Conservation (phyloP, 2,329 filamentous ascomycete genomes). For the Colletotrichum lini region DNA sequence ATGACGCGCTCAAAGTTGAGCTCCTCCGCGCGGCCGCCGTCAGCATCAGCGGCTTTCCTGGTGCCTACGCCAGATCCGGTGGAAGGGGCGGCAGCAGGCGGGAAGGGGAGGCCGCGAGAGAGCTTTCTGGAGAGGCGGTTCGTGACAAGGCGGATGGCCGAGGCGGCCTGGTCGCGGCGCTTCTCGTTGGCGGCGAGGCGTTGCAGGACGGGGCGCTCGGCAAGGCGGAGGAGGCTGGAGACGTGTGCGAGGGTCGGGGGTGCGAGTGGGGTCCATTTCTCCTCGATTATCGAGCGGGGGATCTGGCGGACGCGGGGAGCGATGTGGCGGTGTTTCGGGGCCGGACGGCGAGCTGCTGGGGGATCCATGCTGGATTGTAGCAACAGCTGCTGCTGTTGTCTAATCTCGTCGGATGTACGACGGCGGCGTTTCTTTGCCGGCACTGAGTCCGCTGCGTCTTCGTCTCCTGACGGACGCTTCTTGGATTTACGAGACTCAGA, state of each 20-base stretch:
- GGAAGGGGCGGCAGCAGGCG: constrained; percentile 60
- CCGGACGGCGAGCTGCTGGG: constrained; percentile 46
- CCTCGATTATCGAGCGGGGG: constrained; percentile 74
- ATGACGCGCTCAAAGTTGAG: constrained; percentile 77
- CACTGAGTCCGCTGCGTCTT: neutral
- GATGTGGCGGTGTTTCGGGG: constrained; percentile 64
- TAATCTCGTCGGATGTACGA: constrained; percentile 21
- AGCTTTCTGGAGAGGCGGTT: constrained; percentile 72
- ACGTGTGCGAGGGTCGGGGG: constrained; percentile 68
- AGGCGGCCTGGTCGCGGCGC: constrained; percentile 67
- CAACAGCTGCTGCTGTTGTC: constrained; percentile 23
- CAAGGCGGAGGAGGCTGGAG: constrained; percentile 68
- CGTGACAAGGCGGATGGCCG: constrained; percentile 69
- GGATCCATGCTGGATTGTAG: constrained; percentile 2
- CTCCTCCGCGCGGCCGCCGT: constrained; percentile 63
- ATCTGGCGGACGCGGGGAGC: constrained; percentile 66
- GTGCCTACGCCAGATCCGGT: constrained; percentile 10
- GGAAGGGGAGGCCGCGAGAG: constrained; percentile 75
- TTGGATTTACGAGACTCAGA: constrained; percentile 26
- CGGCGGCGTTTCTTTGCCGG: constrained; percentile 32
- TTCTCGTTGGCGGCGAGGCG: constrained; percentile 65
- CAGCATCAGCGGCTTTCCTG: constrained; percentile 32
- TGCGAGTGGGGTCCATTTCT: constrained; percentile 76
- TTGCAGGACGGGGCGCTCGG: constrained; percentile 74
- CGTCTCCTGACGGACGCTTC: constrained; percentile 23